Base-by-base conservation (phyloP, 2,329 filamentous ascomycete genomes). In the Monosporascus sp. region DNA sequence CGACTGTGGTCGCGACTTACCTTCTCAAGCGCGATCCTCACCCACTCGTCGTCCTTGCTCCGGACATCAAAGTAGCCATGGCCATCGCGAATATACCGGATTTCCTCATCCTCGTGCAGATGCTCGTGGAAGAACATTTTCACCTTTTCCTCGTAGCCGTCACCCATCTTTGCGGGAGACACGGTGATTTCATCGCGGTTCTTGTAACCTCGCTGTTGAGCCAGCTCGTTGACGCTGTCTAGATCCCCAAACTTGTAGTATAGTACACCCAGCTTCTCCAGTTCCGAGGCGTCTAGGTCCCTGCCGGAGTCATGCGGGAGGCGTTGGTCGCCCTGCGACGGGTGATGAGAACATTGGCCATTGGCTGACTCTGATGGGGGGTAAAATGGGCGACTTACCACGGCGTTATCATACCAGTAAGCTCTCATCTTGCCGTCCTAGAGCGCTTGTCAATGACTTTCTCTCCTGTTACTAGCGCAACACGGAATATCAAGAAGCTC, bases 51-150 rank as follows among this genome's bases (percentile, higher is more conserved):
- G 20, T 82, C 83, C 70, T 88, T 78, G 66, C 84, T 87, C 48
- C 94, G 79, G 3, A 99, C 92, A 72, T 99, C 94, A 69, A 99
- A 99, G 71, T 88, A 99, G 0, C 94, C 94, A 52, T 83, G 82
- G 0, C 94, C 94, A 56, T 87, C 92, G 34, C 91, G 79, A 61
- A 99, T 92, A 67, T 97, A 99, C 48, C 94, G 81, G 61, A 99
- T 99, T 80, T 99, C 94, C 76, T 99, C 94, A 63, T 99, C 94
- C 76, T 99, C 94, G 69, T 99, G 94, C 64, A 99, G 72, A 71
- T 99, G 94, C 79, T 99, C 94, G 64, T 88, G 71, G 76, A 97
- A 99, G 77, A 99, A 99, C 61, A 74, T 84, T 76, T 91, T 92
- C 58, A 99, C 91, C 73, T 97, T 97, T 59, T 88, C 83, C 73